phyloP scores from a whole-genome alignment of 352 stramenopile genomes.

The Phytophthora idaei region DNA sequence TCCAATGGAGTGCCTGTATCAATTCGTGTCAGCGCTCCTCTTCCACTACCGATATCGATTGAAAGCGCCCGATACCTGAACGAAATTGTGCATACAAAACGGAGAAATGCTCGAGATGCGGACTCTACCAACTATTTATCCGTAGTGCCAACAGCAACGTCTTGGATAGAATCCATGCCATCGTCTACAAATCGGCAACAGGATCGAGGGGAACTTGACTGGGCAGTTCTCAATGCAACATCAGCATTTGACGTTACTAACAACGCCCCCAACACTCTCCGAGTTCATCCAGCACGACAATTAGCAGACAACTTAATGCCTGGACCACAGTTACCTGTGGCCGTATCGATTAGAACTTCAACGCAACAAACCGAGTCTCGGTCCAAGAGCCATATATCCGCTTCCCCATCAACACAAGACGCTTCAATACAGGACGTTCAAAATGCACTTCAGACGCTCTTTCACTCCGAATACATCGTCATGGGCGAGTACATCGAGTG shows the following conservation, averaged over 20 bases:
- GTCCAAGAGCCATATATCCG: neutral
- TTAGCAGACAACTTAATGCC: neutral
- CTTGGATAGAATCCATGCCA: neutral
- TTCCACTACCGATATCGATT: neutral
- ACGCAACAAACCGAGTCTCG: neutral
- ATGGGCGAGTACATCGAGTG: constrained; percentile 47
- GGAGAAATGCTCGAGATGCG: neutral
- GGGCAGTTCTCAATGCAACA: neutral
- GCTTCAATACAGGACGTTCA: constrained; percentile 1
- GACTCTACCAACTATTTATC: neutral
- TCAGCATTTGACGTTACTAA: neutral
- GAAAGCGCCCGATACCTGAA: neutral
- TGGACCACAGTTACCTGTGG: neutral
- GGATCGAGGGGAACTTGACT: neutral
- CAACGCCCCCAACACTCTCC: neutral
- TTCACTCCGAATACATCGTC: constrained; percentile 44
- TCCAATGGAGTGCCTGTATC: neutral
- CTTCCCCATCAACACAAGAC: neutral
- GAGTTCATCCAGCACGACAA: neutral
- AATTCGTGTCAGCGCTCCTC: neutral
- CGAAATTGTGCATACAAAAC: neutral
- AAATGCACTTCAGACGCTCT: constrained; percentile 35
- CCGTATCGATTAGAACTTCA: neutral
- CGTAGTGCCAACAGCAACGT: neutral
- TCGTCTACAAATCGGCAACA: neutral